Percentiles rank a stretch among this genome's conserved stretches.
Evolutionary conservation across 1,284 basidiomycete genomes (phyloP).

Genomic region (Ustilago curta): DNA sequence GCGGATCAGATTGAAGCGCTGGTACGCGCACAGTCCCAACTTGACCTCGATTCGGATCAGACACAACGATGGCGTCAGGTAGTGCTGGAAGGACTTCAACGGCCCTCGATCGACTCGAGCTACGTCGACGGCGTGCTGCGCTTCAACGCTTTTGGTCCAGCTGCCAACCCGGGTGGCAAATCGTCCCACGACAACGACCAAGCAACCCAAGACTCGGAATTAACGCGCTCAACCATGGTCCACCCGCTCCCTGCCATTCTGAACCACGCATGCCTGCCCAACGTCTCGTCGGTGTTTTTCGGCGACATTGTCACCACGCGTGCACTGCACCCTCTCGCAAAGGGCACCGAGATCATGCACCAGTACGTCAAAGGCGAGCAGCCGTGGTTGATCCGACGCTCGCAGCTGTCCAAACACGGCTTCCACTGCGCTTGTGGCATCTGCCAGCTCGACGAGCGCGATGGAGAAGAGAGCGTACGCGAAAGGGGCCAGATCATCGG

Average conservation of each 20-base stretch:
- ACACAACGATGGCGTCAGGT: conserved; percentile 8
- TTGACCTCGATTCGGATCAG: conserved; percentile 6
- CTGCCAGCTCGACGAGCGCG: conserved; percentile 57
- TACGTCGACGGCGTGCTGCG: conserved; percentile 68
- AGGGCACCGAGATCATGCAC: conserved; percentile 67
- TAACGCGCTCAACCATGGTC: conserved; percentile 65
- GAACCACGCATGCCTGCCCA: conserved; percentile 68
- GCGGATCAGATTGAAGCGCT: conserved; percentile 19
- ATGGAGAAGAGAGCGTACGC: conserved; percentile 50
- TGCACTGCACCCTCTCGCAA: conserved; percentile 56
- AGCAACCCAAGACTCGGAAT: conserved; percentile 32
- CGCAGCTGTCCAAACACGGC: conserved; percentile 65
- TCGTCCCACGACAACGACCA: conserved; percentile 18
- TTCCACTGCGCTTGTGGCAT: conserved; percentile 63
- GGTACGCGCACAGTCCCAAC: conserved; percentile 9
- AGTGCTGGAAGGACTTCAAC: conserved; percentile 17
- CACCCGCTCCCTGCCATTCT: conserved; percentile 68
- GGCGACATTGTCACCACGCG: conserved; percentile 66
- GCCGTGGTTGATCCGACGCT: conserved; percentile 55
- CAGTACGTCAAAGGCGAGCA: conserved; percentile 67
- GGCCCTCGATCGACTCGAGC: conserved; percentile 47
- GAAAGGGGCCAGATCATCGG: conserved; percentile 51
- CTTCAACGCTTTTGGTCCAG: conserved; percentile 68
- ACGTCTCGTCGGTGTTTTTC: conserved; percentile 67
- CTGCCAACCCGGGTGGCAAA: conserved; percentile 51